Evolutionary conservation across 163 green algal genomes (phyloP).

Genomic region (Prototheca wickerhamii): DNA sequence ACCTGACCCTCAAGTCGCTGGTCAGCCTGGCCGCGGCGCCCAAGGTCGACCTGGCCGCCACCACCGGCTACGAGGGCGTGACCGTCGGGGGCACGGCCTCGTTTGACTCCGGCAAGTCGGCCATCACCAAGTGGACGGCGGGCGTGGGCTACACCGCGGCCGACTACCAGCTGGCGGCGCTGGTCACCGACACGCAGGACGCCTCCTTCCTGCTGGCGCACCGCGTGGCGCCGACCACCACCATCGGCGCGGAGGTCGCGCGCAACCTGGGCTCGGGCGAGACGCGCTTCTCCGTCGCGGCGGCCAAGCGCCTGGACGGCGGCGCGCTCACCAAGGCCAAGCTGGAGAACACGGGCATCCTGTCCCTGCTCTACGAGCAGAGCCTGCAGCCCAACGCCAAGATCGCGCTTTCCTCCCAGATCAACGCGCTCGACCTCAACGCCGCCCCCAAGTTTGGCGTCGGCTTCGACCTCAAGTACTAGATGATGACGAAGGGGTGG

Average conservation of each 20-base stretch:
- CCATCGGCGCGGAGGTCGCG: constrained; percentile 37
- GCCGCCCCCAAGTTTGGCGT: constrained; percentile 40
- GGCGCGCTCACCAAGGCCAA: constrained; percentile 41
- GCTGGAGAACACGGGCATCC: constrained; percentile 39
- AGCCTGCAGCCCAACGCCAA: constrained; percentile 29
- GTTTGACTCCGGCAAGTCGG: constrained; percentile 38
- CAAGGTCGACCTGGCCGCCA: constrained; percentile 30
- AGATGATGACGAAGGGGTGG: too few species aligned
- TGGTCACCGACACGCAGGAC: constrained; percentile 18
- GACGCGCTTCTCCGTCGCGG: constrained; percentile 20
- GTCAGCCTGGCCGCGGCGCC: constrained; percentile 24
- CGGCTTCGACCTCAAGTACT: constrained; percentile 37
- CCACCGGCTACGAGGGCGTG: constrained; percentile 28
- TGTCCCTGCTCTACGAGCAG: constrained; percentile 39
- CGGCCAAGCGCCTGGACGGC: constrained; percentile 11
- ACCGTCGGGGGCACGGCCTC: constrained; percentile 29
- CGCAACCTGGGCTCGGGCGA: constrained; percentile 11
- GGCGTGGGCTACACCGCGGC: constrained; percentile 34
- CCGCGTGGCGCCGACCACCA: constrained; percentile 27
- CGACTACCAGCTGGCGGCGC: constrained; percentile 39
- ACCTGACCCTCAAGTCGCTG: constrained; percentile 35
- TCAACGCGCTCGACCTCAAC: constrained; percentile 33
- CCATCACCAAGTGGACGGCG: constrained; percentile 30
- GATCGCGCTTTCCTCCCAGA: constrained; percentile 30
- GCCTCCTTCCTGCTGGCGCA: constrained; percentile 35